A percentile compares a stretch with the other conserved stretches of the same genome.
Evolutionary conservation across 2,329 filamentous ascomycete genomes (phyloP).

Genomic region (Penicillium hordei): DNA sequence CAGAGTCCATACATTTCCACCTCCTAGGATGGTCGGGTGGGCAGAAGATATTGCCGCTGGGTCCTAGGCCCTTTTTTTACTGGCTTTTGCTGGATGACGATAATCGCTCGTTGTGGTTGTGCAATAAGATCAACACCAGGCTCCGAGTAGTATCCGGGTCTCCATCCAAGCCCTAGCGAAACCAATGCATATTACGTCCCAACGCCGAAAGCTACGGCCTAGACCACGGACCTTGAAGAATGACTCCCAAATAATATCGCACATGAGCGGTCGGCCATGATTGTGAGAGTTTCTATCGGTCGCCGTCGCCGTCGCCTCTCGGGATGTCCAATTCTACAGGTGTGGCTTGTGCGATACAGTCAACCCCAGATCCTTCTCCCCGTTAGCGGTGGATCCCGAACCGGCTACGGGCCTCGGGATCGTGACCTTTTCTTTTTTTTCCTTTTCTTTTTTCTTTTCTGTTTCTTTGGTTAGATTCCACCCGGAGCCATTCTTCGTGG

Average conservation of each 20-base stretch:
- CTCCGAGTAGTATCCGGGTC: constrained; percentile 12
- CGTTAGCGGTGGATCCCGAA: constrained; percentile 29
- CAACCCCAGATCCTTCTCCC: constrained; percentile 26
- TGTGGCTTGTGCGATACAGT: constrained; percentile 3
- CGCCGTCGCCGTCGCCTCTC: constrained; percentile 2
- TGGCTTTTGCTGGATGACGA: constrained; percentile 17
- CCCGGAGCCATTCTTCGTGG: not conserved
- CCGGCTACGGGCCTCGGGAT: constrained; percentile 23
- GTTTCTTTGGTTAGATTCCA: not conserved
- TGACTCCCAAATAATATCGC: not conserved
- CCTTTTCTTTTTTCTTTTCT: not conserved
- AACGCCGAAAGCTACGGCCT: constrained; percentile 1
- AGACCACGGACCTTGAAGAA: not conserved
- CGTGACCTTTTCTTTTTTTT: constrained; percentile 3
- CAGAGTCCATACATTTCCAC: constrained; percentile 16
- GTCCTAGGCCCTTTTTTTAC: constrained; percentile 20
- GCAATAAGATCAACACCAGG: constrained; percentile 15
- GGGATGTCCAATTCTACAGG: not conserved
- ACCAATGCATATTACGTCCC: constrained; percentile 7
- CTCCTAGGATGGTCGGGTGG: constrained; percentile 23
- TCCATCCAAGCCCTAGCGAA: constrained; percentile 1
- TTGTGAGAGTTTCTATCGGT: not conserved
- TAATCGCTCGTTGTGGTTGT: constrained; percentile 10
- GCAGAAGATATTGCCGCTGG: constrained; percentile 38
- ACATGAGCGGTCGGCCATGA: not conserved